phyloP scores from a whole-genome alignment of 805 yeast genomes.

The Maudiozyma bulderi region DNA sequence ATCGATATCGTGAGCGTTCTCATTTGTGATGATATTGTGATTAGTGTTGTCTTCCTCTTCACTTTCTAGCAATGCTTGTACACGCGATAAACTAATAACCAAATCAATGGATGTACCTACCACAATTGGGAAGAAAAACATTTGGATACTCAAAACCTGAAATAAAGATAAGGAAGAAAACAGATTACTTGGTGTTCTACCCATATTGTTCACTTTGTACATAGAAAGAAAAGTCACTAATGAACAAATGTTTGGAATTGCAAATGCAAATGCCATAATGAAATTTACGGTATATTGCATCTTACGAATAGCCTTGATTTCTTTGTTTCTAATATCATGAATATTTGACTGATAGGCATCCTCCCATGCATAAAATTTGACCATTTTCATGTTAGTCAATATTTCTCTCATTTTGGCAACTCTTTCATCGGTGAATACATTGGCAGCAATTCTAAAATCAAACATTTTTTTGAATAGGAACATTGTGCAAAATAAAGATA shows the following conservation, averaged over 20 bases:
- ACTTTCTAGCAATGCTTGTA: constrained; percentile 43
- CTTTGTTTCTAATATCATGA: constrained; percentile 45
- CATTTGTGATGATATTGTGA: constrained; percentile 26
- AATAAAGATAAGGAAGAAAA: constrained; percentile 66
- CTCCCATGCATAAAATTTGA: constrained; percentile 91
- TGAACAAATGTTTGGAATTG: constrained; percentile 64
- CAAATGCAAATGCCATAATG: constrained; percentile 54
- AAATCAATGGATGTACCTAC: constrained; percentile 63
- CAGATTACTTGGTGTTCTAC: constrained; percentile 47
- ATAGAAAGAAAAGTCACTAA: constrained; percentile 46
- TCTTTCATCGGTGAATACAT: constrained; percentile 62
- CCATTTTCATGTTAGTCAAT: constrained; percentile 65
- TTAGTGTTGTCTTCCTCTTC: constrained; percentile 27
- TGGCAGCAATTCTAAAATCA: constrained; percentile 46
- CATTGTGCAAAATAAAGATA: constrained; percentile 34
- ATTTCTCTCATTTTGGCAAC: constrained; percentile 72
- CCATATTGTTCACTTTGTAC: constrained; percentile 34
- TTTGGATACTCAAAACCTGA: constrained; percentile 49
- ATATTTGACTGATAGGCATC: constrained; percentile 57
- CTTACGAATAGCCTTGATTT: constrained; percentile 49
- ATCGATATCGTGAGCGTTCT: constrained; percentile 34
- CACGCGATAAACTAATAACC: constrained; percentile 48
- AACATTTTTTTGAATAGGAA: constrained; percentile 44
- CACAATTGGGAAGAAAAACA: constrained; percentile 63
- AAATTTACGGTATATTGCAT: constrained; percentile 59